Evolutionary conservation across 768 basidiomycete genomes (phyloP), one percentile per base, ranked within the genome.

Genomic region (Russula vinacea): DNA sequence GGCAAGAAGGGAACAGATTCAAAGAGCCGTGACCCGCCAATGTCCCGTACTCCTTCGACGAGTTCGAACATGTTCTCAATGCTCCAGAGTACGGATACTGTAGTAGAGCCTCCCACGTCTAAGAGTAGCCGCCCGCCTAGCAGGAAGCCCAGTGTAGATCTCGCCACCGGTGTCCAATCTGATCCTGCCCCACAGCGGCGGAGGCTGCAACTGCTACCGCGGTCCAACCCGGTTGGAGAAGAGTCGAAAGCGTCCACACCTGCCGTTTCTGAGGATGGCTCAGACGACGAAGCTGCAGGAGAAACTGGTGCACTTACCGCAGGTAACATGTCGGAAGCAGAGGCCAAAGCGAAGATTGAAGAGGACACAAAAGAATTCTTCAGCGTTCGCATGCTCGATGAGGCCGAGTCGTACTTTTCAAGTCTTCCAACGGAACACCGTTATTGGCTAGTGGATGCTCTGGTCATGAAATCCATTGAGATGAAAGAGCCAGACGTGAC

Each of bases 281-380:
- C 79, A 50, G 81, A 81, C 45, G 79, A 80, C 3, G 85, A 83
- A 45, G 78, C 78, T 39, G 72, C 66, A 29, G 75, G 69, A 19
- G 77, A 68, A 26, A 75, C 70, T 17, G 53, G 65, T 9, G 64
- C 66, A 14, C 73, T 71, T 32, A 33, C 16, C 5, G 40, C 39
- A 9, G 69, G 75, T 26, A 78, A 79, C 58, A 87, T 94, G 83
- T 78, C 83, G 0, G 87, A 86, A 69, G 83, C 76, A 1, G 84
- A 85, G 19, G 89, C 86, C 42, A 80, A 82, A 75, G 84, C 84
- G 73, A 90, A 88, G 80, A 88, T 96, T 69, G 80, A 78, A 16
- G 88, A 93, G 70, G 91, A 95, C 69, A 77, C 79, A 61, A 92
- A 91, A 76, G 93, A 98, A 78, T 90, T 93, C 79, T 94, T 88